These are phyloP conservation scores for Rhodotorula taiwanensis DNA, from an alignment of 768 basidiomycete genomes.

Conservation along the genomic window DNA sequence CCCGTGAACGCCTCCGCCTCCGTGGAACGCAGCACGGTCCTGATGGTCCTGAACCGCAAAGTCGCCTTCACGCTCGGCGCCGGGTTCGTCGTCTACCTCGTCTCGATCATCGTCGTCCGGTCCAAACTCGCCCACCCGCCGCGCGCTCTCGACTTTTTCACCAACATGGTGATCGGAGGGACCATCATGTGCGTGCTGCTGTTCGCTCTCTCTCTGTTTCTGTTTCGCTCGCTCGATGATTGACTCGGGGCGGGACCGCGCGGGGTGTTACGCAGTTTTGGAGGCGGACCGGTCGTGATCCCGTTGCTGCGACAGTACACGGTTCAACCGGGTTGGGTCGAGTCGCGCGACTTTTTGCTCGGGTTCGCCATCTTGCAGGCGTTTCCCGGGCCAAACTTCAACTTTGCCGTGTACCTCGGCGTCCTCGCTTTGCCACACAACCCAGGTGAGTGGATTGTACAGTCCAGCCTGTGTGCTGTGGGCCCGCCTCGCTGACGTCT, in stretches of 20 bases:
- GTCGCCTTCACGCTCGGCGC: neutral
- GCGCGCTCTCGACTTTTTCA: slow-evolving; percentile 44
- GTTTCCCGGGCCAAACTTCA: slow-evolving; percentile 54
- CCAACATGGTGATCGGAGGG: slow-evolving; percentile 52
- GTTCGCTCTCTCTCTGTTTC: neutral
- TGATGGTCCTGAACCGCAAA: neutral
- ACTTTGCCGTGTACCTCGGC: slow-evolving; percentile 53
- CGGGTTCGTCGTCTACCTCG: slow-evolving; percentile 19
- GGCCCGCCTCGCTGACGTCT: slow-evolving; percentile 28
- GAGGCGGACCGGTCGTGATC: slow-evolving; percentile 56
- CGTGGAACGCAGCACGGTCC: neutral
- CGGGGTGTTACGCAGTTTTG: too few species aligned
- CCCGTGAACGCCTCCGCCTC: too few species aligned
- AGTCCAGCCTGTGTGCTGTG: neutral
- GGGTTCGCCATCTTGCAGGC: slow-evolving; percentile 47
- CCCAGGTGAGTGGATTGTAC: slow-evolving; percentile 3
- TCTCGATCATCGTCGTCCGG: slow-evolving; percentile 36
- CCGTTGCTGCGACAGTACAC: slow-evolving; percentile 54
- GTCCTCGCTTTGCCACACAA: slow-evolving; percentile 45
- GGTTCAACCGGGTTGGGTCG: slow-evolving; percentile 48
- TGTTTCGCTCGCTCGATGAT: neutral
- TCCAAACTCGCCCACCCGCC: neutral
- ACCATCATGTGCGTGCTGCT: slow-evolving; percentile 50
- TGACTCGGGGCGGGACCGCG: too few species aligned
- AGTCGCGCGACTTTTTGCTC: slow-evolving; percentile 55